Base-by-base conservation (phyloP, 768 basidiomycete species). In the Multifurca ochricompacta region DNA sequence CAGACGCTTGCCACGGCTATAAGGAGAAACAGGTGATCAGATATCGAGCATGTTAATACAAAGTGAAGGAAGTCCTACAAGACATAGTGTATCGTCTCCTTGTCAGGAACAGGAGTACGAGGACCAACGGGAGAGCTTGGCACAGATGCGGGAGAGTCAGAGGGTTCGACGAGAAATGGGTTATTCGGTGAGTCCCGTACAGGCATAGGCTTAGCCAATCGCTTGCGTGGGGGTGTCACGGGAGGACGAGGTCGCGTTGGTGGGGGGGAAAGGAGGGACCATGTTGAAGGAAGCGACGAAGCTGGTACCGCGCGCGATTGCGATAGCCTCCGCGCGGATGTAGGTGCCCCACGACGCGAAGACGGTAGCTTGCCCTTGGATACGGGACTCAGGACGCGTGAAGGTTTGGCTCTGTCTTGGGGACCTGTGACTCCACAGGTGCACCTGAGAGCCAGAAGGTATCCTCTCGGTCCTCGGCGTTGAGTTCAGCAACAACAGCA, bases 161-260 rank as follows among this genome's bases (percentile, higher is more conserved):
- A 41, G 21, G 45, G 16, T n/a, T 48, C 40, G 42, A 50, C 58
- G 11, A 61, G 42, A 51, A 61, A 61, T 2, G 60, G 60, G 27
- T 61, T 61, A 43, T 61, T 59, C 32, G 60, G 60, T 5, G 60
- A 61, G 39, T 61, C 60, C 19, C 60, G 60, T 32, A 61, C 58
- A 3, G 60, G 60, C 53, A 51, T 48, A 13, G 47, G 53, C 34
- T 56, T 59, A 25, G 25, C 37, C 4, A 36, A 21, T 18, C 48
- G 43, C 40, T 54, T 54, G 27, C 57, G 57, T 6, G 58, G 58
- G 8, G 60, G 60, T 31, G 60, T 61, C 25, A 47, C 43, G 7
- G 44, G 58, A 6, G 37, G 60, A 37, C 60, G 58, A 36, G 39
- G 53, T 6, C 58, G 58, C 14, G 60, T 45, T 27, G 60, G 51